These are phyloP conservation scores for Apocynum venetum DNA, from an alignment of 257 asterid species.

Conservation along the genomic window DNA sequence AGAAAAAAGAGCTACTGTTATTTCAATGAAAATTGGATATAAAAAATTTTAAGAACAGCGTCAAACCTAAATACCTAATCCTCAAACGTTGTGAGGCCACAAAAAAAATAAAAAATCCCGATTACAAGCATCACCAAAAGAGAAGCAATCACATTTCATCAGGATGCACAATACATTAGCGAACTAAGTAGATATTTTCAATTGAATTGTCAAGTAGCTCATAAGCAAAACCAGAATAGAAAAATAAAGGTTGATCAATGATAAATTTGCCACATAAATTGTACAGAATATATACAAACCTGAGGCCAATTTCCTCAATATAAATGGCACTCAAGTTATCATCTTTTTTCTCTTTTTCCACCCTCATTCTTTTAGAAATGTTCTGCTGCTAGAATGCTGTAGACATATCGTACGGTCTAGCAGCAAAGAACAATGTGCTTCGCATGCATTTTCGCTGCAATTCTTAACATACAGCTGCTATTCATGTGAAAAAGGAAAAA, in stretches of 20 bases:
- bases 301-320: background rate
- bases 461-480: background rate
- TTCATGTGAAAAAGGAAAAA: too few relatives aligned
- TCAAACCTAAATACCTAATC: too few relatives aligned
- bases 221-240: background rate
- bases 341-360: background rate
- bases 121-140: background rate
- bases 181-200: background rate
- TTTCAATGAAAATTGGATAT: too few relatives aligned
- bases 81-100: too few relatives aligned
- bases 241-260: background rate
- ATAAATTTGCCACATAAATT: background rate
- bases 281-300: background rate
- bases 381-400: background rate
- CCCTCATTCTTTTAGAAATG: background rate
- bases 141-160: background rate
- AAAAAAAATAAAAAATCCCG: too few relatives aligned
- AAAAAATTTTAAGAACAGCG: too few relatives aligned
- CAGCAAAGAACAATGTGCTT: background rate
- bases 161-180: background rate
- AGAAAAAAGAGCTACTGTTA: too few relatives aligned
- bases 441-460: background rate
- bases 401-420: background rate
- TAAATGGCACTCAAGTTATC: background rate
- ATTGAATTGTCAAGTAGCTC: background rate